Evolutionary conservation across 1,284 basidiomycete species (phyloP).

Genomic region (Volvariella surrecta): DNA sequence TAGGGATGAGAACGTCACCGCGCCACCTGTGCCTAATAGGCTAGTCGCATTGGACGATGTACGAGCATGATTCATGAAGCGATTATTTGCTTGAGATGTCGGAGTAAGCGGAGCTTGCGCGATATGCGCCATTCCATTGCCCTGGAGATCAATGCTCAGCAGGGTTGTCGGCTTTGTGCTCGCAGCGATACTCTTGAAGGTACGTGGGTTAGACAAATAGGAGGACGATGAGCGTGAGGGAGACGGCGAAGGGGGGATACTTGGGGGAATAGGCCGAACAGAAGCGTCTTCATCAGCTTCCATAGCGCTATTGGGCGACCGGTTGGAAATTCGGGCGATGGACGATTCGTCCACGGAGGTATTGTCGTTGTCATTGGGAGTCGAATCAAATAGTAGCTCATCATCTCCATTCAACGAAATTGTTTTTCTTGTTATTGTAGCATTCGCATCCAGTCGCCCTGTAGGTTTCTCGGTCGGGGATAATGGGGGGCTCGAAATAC

Average conservation of each 20-base stretch:
- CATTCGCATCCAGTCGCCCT: neutral
- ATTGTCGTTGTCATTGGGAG: slow-evolving; percentile 26
- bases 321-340: slow-evolving; percentile 55
- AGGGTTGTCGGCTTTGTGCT: slow-evolving; percentile 95
- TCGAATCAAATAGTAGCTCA: slow-evolving; percentile 25
- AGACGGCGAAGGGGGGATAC: slow-evolving; percentile 74
- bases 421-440: slow-evolving; percentile 39
- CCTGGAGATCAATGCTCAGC: slow-evolving; percentile 76
- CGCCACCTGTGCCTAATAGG: slow-evolving; percentile 35
- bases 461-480: neutral
- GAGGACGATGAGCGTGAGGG: slow-evolving; percentile 75
- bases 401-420: slow-evolving; percentile 59
- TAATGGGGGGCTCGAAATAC: neutral
- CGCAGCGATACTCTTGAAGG: slow-evolving; percentile 73
- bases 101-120: slow-evolving; percentile 73
- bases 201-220: slow-evolving; percentile 71
- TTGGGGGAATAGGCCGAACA: slow-evolving; percentile 79
- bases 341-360: slow-evolving; percentile 44
- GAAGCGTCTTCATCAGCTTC: slow-evolving; percentile 90
- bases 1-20: slow-evolving; percentile 64
- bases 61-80: slow-evolving; percentile 47
- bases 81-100: slow-evolving; percentile 32
- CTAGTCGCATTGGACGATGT: slow-evolving; percentile 46
- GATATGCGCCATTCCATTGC: slow-evolving; percentile 82
- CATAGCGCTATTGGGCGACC: slow-evolving; percentile 63